Conservation (phyloP, 306 rosid species). For the Sicyos baderoa region DNA sequence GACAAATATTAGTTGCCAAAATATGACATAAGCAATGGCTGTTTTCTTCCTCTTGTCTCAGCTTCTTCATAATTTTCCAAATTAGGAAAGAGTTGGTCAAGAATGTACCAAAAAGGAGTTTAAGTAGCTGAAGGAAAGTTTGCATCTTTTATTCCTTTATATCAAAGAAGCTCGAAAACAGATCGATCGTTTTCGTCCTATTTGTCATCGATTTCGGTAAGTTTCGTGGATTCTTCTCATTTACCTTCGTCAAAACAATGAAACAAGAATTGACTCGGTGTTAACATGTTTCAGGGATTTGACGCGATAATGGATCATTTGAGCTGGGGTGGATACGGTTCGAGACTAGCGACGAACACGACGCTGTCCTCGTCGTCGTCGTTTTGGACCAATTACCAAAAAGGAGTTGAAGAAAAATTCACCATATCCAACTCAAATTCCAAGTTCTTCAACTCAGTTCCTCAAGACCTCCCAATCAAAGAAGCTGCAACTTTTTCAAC, state of each 20-base stretch:
- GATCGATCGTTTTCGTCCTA: neutral
- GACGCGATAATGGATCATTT: conserved; percentile 43
- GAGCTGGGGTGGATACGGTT: conserved; percentile 43
- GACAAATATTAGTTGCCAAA: no score
- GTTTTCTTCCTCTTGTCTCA: conserved; percentile 29
- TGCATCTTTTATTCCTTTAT: neutral
- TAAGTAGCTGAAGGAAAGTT: conserved; percentile 22
- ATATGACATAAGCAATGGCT: conserved; percentile 22
- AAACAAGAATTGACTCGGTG: neutral
- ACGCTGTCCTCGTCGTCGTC: conserved; percentile 28
- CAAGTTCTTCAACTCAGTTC: conserved; percentile 23
- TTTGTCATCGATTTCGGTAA: neutral
- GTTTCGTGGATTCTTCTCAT: no score
- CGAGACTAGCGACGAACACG: conserved; percentile 26
- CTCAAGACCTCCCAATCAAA: conserved; percentile 25
- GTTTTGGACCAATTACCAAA: conserved; percentile 43
- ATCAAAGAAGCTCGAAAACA: neutral
- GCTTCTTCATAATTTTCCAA: conserved; percentile 28
- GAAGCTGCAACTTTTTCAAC: conserved; percentile 6
- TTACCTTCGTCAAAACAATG: no score
- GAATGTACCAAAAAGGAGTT: conserved; percentile 23
- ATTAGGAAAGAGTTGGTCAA: conserved; percentile 29
- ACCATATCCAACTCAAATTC: conserved; percentile 32
- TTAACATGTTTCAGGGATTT: neutral
- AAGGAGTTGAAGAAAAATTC: conserved; percentile 37